Evolutionary conservation across 108 stramenopile genomes (phyloP), one percentile per base, ranked within the genome.

Genomic region (Nitzschia sp.): DNA sequence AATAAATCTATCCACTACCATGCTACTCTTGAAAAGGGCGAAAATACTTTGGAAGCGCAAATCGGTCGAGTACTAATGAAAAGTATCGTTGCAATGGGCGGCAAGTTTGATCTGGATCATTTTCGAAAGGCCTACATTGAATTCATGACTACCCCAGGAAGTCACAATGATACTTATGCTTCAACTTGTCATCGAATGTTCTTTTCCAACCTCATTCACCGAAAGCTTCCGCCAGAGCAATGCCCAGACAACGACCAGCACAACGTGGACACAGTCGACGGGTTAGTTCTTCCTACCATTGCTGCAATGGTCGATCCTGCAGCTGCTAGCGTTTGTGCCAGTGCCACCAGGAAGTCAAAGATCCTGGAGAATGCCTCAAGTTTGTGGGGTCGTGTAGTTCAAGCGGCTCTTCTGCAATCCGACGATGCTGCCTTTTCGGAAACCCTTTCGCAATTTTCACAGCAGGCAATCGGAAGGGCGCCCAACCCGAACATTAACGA

Each of bases 181-280:
- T 82, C 78, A 9, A 95, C 96, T 0, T 93, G 90, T 63, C 96
- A 96, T 70, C 86, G 96, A 18, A 95, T 96, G 92, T 96, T 95
- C 85, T 95, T 96, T 70, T 85, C 91, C 11, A 96, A 96, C 48
- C 54, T 83, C 36, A 66, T 89, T 1, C 74, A 77, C 57, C 63
- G 75, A 11, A 56, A 84, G 54, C 59, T 74, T 17, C 64, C 75
- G 56, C 86, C 83, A 8, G 64, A 77, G 46, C 74, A 95, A 51
- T 96, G 96, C 61, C 90, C 96, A 31, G 96, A 92, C 66, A 93
- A 96, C 53, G 96, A 96, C 68, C 70, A 73, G 2, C 96, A 96
- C 76, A 96, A 96, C 65, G 92, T 95, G 30, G 96, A 95, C 53
- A 82, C 93, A 5, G 92, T 94, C 25, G 96, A 95, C 59, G 93